Evolutionary conservation across 148 eudicot species (phyloP).

Genomic region (Cornus suecica): DNA sequence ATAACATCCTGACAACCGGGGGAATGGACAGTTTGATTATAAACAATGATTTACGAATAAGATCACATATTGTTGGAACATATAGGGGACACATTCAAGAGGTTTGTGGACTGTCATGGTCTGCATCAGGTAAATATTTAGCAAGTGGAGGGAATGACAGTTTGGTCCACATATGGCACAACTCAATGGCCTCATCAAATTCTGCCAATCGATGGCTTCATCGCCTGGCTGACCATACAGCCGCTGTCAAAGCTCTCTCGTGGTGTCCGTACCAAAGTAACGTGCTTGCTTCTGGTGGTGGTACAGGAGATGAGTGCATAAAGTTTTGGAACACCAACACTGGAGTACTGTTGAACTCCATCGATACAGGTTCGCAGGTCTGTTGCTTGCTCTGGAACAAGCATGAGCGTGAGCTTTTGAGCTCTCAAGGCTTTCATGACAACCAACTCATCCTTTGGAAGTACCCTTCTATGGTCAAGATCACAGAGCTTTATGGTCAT

Average conservation of each 20-base stretch:
- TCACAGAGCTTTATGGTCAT: slow-evolving; percentile 33
- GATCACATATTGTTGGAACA: slow-evolving; percentile 28
- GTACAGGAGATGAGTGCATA: slow-evolving; percentile 36
- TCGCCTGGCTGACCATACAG: slow-evolving; percentile 30
- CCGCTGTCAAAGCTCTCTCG: slow-evolving; percentile 44
- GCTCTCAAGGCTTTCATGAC: slow-evolving; percentile 32
- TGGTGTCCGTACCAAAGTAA: slow-evolving; percentile 50
- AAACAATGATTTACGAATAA: slow-evolving; percentile 39
- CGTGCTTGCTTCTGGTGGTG: slow-evolving; percentile 46
- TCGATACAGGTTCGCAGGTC: slow-evolving; percentile 35
- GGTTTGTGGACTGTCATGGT: slow-evolving; percentile 48
- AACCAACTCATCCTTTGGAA: slow-evolving; percentile 35
- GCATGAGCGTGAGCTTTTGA: slow-evolving; percentile 34
- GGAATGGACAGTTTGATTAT: slow-evolving; percentile 38
- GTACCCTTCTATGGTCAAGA: slow-evolving; percentile 41
- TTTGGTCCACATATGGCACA: slow-evolving; percentile 29
- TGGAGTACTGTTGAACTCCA: slow-evolving; percentile 34
- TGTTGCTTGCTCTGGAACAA: slow-evolving; percentile 29
- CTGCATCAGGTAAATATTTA: slow-evolving; percentile 37
- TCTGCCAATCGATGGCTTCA: slow-evolving; percentile 29
- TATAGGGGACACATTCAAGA: slow-evolving; percentile 39
- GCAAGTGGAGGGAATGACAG: slow-evolving; percentile 53
- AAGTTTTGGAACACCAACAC: slow-evolving; percentile 46
- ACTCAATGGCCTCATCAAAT: slow-evolving; percentile 15
- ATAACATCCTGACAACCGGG: slow-evolving; percentile 40